phyloP scores from a whole-genome alignment of 495 filamentous ascomycete genomes.

The Hamigera avellanea region DNA sequence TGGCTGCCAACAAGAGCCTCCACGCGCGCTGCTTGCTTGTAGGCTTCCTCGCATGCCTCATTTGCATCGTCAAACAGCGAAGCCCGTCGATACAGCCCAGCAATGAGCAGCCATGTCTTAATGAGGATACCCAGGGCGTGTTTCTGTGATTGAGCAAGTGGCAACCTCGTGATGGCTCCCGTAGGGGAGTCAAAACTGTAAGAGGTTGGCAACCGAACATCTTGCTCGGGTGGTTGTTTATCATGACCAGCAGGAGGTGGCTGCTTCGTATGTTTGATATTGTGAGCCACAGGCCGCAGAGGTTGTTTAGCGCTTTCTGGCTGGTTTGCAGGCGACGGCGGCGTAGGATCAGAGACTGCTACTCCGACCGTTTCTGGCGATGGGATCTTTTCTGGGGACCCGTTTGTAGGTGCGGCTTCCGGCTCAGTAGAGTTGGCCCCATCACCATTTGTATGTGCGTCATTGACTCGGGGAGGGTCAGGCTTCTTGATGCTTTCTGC shows the following conservation, averaged over 20 bases:
- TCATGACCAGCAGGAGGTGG: conserved; percentile 34
- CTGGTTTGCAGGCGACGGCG: conserved; percentile 11
- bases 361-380: conserved; percentile 27
- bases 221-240: conserved; percentile 39
- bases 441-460: conserved; percentile 7
- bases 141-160: conserved; percentile 33
- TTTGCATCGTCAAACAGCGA: conserved; percentile 64
- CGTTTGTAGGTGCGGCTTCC: conserved; percentile 1
- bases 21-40: conserved; percentile 45
- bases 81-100: conserved; percentile 75
- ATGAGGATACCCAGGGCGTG: conserved; percentile 52
- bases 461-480: conserved; percentile 5
- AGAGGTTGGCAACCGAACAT: conserved; percentile 34
- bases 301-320: conserved; percentile 24
- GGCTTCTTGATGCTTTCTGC: conserved; percentile 20
- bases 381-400: conserved; percentile 2
- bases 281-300: conserved; percentile 38
- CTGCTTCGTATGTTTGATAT: conserved; percentile 29
- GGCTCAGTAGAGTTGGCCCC: conserved; percentile 5
- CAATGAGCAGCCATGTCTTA: conserved; percentile 83
- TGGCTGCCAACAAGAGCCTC: conserved; percentile 30
- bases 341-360: conserved; percentile 23
- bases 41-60: conserved; percentile 73
- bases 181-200: conserved; percentile 36
- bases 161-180: conserved; percentile 23